Base-by-base conservation (phyloP, 306 rosid species). In the Vicia faba region DNA sequence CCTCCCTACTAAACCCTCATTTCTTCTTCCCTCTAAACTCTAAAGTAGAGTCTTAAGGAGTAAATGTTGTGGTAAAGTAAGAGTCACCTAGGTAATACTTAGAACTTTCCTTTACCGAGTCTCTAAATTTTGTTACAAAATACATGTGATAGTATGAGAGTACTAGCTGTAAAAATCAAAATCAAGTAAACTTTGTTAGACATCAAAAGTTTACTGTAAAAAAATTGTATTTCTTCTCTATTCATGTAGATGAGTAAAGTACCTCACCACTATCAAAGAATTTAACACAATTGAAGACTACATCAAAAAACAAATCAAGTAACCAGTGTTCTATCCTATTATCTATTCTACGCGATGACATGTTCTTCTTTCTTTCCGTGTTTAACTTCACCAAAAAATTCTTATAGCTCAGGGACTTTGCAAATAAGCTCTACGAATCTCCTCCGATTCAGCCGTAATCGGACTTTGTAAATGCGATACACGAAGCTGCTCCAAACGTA, bases 401-500 rank as follows among this genome's bases (percentile, higher is more conserved):
- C 20, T 45, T 14, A 20, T 20, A 15, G 11, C 54, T 48, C 38
- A 33, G 8, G 36, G 36, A 4, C 36, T 31, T 31, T 31, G 36
- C 7, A 31, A 5, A 1, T 5, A 5, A 5, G 36, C 36, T 6
- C 36, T 5, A 31, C 36, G 36, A 31, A 31, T 31, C 36, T 31
- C 36, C 36, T 31, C 36, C 36, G 36, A 0, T 5, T 31, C 36
- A 0, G 8, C 2, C 6, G 36, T 31, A 31, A 5, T 31, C 7
- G 9, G 38, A 33, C 39, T 56, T 71, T 64, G 71, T 75, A 65
- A 56, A 66, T 33, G 9, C 8, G 9, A 33, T 7, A 87, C 81
- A 29, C 28, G 89, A 53, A 87, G 84, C 68, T 69, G 76, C 66
- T 75, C 82, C 72, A 87, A 54, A 15, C 82, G 90, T 20, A 10